These are phyloP conservation scores for Medicago ruthenica DNA, from an alignment of 306 rosid species.

Conservation along the genomic window DNA sequence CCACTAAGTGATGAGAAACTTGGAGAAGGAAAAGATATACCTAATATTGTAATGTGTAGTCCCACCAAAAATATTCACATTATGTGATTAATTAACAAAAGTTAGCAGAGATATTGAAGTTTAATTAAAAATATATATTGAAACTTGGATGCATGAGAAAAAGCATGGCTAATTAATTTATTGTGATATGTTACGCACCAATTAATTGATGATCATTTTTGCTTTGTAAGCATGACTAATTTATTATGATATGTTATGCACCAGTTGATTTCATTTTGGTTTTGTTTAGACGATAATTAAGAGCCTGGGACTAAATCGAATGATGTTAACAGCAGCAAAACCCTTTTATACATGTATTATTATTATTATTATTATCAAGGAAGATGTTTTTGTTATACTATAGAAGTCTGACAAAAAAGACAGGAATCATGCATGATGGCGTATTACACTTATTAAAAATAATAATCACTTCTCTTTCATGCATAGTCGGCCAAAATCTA, in stretches of 20 bases:
- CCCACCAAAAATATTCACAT: slow-evolving; percentile 38
- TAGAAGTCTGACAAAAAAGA: too few relatives aligned
- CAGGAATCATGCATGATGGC: too few relatives aligned
- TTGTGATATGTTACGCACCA: slow-evolving; percentile 26
- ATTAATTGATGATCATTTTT: not conserved
- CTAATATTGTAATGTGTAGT: slow-evolving; percentile 42
- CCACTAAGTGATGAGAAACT: slow-evolving; percentile 49
- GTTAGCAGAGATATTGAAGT: slow-evolving; percentile 6
- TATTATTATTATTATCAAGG: not conserved
- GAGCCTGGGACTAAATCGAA: slow-evolving; percentile 36
- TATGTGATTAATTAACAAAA: slow-evolving; percentile 30
- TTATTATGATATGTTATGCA: slow-evolving; percentile 34
- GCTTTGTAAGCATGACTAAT: slow-evolving; percentile 25
- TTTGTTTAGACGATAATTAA: slow-evolving; percentile 42
- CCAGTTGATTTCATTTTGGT: slow-evolving; percentile 32
- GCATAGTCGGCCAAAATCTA: too few relatives aligned
- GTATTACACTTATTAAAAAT: too few relatives aligned
- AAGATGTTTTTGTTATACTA: too few relatives aligned
- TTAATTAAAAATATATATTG: slow-evolving; percentile 32
- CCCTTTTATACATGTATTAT: slow-evolving; percentile 17
- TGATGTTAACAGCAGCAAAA: slow-evolving; percentile 40
- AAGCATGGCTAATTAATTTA: slow-evolving; percentile 30
- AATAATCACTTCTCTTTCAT: too few relatives aligned
- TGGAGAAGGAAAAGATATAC: slow-evolving; percentile 46
- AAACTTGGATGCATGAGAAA: slow-evolving; percentile 39